Evolutionary conservation across 2,329 filamentous ascomycete species (phyloP).

Genomic region (Cytospora paraplurivora): DNA sequence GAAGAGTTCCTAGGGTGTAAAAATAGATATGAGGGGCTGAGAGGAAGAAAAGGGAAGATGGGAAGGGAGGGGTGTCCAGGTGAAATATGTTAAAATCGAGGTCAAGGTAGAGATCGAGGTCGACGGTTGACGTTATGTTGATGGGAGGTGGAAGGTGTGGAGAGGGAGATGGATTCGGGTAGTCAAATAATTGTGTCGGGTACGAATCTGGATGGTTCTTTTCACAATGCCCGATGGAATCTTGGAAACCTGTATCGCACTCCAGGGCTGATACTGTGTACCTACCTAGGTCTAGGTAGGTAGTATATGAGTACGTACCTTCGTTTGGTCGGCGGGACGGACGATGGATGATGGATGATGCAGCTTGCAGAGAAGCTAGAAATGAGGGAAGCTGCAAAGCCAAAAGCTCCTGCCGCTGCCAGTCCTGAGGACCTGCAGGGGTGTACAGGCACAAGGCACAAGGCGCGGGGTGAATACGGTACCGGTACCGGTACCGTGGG

Average conservation of each 20-base stretch:
- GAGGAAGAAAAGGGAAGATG: not conserved
- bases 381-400: constrained; percentile 7
- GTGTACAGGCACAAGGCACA: not conserved
- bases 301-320: not conserved
- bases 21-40: not conserved
- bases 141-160: constrained; percentile 2
- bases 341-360: not conserved
- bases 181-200: not conserved
- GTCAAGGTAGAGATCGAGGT: not conserved
- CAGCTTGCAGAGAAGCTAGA: not conserved
- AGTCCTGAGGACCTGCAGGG: constrained; percentile 7
- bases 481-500: not conserved
- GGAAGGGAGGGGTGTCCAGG: not conserved
- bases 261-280: not conserved
- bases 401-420: constrained; percentile 4
- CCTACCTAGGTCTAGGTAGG: too few species aligned
- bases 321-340: not conserved
- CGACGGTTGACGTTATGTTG: constrained; percentile 3
- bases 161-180: constrained; percentile 1
- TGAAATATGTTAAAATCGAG: not conserved
- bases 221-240: not conserved
- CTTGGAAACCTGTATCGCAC: not conserved
- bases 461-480: not conserved
- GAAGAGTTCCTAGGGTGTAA: not conserved
- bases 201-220: not conserved